These are phyloP conservation scores for Aspergillus sp. DNA, from an alignment of 2,329 filamentous ascomycete genomes.

Conservation along the genomic window DNA sequence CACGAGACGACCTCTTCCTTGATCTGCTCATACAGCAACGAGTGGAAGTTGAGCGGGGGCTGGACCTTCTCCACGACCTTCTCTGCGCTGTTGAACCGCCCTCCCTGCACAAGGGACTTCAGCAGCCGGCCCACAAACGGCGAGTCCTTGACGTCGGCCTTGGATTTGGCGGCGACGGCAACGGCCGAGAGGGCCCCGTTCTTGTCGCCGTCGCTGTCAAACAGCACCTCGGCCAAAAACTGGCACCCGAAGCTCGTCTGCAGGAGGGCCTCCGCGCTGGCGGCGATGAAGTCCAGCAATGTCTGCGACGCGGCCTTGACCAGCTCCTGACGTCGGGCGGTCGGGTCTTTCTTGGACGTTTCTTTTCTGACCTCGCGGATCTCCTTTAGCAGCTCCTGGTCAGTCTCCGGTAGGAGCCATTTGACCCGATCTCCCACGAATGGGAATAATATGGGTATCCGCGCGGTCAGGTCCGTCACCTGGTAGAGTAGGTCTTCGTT, in stretches of 20 bases:
- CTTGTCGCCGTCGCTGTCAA: slow-evolving; percentile 69
- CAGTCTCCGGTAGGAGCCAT: slow-evolving; percentile 54
- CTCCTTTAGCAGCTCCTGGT: slow-evolving; percentile 64
- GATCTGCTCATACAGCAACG: slow-evolving; percentile 73
- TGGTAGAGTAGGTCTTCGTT: slow-evolving; percentile 37
- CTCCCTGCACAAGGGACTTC: slow-evolving; percentile 82
- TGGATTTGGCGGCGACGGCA: slow-evolving; percentile 38
- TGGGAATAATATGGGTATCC: slow-evolving; percentile 66
- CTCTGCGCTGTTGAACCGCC: slow-evolving; percentile 66
- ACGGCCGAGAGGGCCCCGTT: slow-evolving; percentile 61
- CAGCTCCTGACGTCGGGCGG: slow-evolving; percentile 65
- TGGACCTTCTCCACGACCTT: slow-evolving; percentile 63
- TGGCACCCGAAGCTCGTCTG: slow-evolving; percentile 76
- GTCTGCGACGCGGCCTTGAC: slow-evolving; percentile 63
- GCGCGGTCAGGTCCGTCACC: slow-evolving; percentile 39
- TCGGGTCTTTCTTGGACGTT: slow-evolving; percentile 88
- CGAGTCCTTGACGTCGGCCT: slow-evolving; percentile 47
- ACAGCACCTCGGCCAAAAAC: slow-evolving; percentile 71
- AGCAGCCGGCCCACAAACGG: slow-evolving; percentile 71
- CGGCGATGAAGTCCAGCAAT: slow-evolving; percentile 63
- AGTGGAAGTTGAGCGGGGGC: slow-evolving; percentile 70
- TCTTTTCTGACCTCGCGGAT: slow-evolving; percentile 67
- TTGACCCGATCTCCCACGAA: slow-evolving; percentile 56
- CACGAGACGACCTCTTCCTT: slow-evolving; percentile 65
- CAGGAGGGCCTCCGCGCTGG: slow-evolving; percentile 58